These are phyloP conservation scores for Pichia sp. DNA, from an alignment of 1,139 yeast species.

Conservation along the genomic window DNA sequence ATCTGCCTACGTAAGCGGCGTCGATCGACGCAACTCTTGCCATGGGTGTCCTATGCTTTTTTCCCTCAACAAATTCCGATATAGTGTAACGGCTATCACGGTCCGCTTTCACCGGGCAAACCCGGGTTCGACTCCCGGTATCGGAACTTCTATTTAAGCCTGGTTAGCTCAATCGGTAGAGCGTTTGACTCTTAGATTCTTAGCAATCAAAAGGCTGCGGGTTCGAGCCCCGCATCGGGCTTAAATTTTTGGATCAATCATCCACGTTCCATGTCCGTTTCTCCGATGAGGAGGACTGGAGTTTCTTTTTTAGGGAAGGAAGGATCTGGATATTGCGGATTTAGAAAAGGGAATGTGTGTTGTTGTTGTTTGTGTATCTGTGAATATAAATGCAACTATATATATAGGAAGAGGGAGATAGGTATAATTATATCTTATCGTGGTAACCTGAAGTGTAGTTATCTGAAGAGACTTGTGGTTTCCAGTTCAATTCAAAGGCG, in stretches of 20 bases:
- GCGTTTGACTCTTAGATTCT: constrained; percentile 35
- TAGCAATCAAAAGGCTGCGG: constrained; percentile 38
- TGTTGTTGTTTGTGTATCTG: too few relatives aligned
- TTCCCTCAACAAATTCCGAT: constrained; percentile 41
- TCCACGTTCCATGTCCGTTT: too few relatives aligned
- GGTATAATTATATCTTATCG: neutral
- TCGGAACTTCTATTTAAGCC: constrained; percentile 43
- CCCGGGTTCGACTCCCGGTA: constrained; percentile 79
- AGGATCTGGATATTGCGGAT: too few relatives aligned
- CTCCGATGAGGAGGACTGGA: too few relatives aligned
- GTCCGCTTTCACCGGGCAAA: constrained; percentile 75
- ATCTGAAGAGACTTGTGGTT: constrained; percentile 14
- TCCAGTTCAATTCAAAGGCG: constrained; percentile 17
- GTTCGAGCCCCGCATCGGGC: constrained; percentile 42
- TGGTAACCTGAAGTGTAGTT: constrained; percentile 11
- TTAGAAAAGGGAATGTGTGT: too few relatives aligned
- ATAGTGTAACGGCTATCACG: constrained; percentile 75
- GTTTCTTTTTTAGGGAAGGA: neutral
- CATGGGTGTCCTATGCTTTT: neutral
- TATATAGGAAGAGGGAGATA: neutral
- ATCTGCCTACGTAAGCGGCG: too few relatives aligned
- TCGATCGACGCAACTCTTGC: too few relatives aligned
- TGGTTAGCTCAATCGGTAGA: constrained; percentile 38
- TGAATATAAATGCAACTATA: too few relatives aligned
- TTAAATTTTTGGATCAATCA: constrained; percentile 19